Base-by-base conservation (phyloP, 2,329 filamentous ascomycete genomes). In the Cephalotrichum gorgonifer region DNA sequence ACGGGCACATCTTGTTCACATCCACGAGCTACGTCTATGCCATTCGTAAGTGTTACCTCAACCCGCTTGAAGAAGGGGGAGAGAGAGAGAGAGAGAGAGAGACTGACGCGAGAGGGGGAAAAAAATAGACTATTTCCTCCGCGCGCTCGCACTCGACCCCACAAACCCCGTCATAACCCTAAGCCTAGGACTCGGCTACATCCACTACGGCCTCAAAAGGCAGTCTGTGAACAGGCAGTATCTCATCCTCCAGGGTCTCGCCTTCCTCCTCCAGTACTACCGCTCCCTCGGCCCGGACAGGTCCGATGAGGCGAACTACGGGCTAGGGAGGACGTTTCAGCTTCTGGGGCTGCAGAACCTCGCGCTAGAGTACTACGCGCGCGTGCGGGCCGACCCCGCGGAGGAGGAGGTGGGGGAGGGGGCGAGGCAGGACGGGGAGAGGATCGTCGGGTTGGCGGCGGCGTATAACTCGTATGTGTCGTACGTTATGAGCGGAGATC, bases 151-250 rank as follows among this genome's bases (percentile, higher is more conserved):
- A 1, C 67, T 96, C 2, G 83, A 89, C 54, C 85, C 86, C 1
- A 66, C 76, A 7, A 94, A 95, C 58, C 76, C 85, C 0, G 80
- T 87, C 57, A 78, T 96, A 54, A 85, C 88, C 53, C 76, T 98
- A 11, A 86, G 80, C 56, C 83, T 96, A 23, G 89, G 84, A 0
- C 76, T 93, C 12, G 83, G 84, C 27, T 97, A 95, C 63, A 78
- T 96, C 35, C 88, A 96, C 62, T 86, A 93, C 62, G 84, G 86
- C 1, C 76, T 96, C 59, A 96, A 97, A 64, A 79, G 91, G 2
- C 88, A 95, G 63, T 83, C 85, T 0, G 88, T 91, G 44, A 97
- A 97, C 61, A 75, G 93, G 2, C 91, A 97, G 61, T 91, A 87
- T 60, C 79, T 89, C 38, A 81, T 96, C 39, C 74, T 88, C 54